These are phyloP conservation scores for Psilocybe subaeruginosa DNA, from an alignment of 768 basidiomycete genomes.

Conservation along the genomic window DNA sequence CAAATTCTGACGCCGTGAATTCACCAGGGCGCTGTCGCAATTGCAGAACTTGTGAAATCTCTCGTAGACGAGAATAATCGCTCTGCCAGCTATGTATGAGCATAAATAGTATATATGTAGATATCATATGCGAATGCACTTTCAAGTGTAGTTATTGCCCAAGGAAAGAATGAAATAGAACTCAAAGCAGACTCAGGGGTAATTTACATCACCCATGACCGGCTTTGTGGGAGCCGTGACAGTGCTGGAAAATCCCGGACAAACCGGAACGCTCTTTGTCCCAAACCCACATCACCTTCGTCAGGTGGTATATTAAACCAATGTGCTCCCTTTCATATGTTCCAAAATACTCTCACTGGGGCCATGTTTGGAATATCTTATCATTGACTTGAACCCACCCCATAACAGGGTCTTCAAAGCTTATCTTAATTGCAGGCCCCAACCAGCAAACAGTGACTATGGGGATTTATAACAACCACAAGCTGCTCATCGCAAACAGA, in stretches of 20 bases:
- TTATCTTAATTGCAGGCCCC: background rate
- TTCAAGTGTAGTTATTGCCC: too few relatives aligned
- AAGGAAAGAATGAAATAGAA: too few relatives aligned
- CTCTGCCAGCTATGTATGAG: too few relatives aligned
- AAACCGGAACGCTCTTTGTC: background rate
- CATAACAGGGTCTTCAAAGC: background rate
- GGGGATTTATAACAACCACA: conserved; percentile 31
- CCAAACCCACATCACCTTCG: background rate
- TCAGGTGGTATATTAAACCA: background rate
- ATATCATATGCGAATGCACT: too few relatives aligned
- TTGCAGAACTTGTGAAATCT: conserved; percentile 52
- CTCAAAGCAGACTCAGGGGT: too few relatives aligned
- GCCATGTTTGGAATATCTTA: background rate
- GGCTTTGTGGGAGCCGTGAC: too few relatives aligned
- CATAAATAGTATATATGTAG: too few relatives aligned
- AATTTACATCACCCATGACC: too few relatives aligned
- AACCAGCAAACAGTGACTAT: background rate
- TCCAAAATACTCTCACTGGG: background rate
- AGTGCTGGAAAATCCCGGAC: too few relatives aligned
- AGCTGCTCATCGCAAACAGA: conserved; percentile 68
- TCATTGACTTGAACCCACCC: background rate
- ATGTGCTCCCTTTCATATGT: background rate
- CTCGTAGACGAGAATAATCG: conserved; percentile 59
- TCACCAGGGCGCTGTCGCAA: conserved; percentile 52
- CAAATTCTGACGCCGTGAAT: too few relatives aligned